A percentile compares a stretch with the other conserved stretches of the same genome.
phyloP scores from a whole-genome alignment of 129 eudicot genomes.

The Deinandra increscens region DNA sequence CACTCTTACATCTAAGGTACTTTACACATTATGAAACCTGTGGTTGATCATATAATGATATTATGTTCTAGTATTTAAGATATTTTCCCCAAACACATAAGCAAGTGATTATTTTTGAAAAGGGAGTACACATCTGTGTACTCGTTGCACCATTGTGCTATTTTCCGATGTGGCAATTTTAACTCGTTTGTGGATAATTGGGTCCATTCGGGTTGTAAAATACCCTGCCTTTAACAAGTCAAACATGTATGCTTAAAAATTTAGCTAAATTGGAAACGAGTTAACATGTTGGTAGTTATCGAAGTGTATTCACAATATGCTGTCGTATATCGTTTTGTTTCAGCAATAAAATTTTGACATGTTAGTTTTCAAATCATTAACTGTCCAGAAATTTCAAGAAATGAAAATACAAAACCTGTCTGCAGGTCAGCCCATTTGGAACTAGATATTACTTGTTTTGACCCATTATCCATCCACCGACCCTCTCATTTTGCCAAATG shows the following conservation, averaged over 20 bases:
- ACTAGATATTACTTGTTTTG: neutral
- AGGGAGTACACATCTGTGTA: neutral
- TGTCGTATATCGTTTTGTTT: neutral
- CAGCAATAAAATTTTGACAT: neutral
- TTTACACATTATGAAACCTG: neutral
- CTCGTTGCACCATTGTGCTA: neutral
- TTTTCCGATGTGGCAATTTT: neutral
- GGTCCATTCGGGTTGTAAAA: neutral
- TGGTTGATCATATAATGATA: neutral
- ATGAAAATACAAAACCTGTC: neutral
- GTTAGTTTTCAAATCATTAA: neutral
- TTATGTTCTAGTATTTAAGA: neutral
- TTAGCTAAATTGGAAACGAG: neutral
- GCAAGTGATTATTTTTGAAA: neutral
- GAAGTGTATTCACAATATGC: neutral
- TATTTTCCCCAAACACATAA: neutral
- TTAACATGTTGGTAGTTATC: neutral
- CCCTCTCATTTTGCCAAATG: neutral
- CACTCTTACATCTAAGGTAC: conserved; percentile 93
- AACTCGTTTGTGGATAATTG: neutral
- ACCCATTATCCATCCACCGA: neutral
- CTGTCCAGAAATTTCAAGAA: neutral
- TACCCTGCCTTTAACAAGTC: neutral
- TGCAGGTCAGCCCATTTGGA: neutral
- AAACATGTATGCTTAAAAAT: neutral